Evolutionary conservation across 148 eudicot genomes (phyloP).

Genomic region (Oxyria digyna): DNA sequence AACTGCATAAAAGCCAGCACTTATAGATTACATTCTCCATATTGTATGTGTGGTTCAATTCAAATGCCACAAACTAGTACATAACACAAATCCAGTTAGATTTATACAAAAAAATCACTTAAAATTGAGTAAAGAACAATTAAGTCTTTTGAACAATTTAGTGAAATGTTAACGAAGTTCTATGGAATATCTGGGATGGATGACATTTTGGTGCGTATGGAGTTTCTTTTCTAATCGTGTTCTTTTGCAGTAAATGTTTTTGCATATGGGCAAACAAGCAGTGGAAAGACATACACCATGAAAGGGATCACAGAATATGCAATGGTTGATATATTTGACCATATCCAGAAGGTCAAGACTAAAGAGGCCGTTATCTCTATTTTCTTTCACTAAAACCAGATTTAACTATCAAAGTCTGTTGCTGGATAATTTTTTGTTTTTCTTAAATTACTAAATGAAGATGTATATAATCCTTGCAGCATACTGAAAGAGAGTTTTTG

Average conservation of each 20-base stretch:
- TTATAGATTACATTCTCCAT: too few relatives aligned
- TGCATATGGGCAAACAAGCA: constrained; percentile 98
- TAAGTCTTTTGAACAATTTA: background rate
- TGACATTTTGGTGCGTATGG: background rate
- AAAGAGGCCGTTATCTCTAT: background rate
- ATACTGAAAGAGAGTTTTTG: constrained; percentile 61
- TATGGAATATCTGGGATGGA: background rate
- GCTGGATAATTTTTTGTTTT: background rate
- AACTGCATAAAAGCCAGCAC: background rate
- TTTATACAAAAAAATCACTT: background rate
- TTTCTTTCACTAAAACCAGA: background rate
- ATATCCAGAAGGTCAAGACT: constrained; percentile 57
- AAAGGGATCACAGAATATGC: constrained; percentile 81
- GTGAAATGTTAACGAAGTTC: background rate
- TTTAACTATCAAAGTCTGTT: background rate
- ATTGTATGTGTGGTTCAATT: too few relatives aligned
- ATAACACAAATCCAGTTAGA: background rate
- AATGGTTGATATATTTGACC: constrained; percentile 66
- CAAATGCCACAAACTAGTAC: background rate
- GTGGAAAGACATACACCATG: constrained; percentile 97
- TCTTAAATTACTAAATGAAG: background rate
- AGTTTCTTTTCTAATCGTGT: background rate
- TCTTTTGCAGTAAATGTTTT: constrained; percentile 68
- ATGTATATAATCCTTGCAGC: constrained; percentile 35
- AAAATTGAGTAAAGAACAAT: background rate